Conservation (phyloP, 225 moss, liverwort and hornwort genomes). For the Marchantia paleacea region DNA sequence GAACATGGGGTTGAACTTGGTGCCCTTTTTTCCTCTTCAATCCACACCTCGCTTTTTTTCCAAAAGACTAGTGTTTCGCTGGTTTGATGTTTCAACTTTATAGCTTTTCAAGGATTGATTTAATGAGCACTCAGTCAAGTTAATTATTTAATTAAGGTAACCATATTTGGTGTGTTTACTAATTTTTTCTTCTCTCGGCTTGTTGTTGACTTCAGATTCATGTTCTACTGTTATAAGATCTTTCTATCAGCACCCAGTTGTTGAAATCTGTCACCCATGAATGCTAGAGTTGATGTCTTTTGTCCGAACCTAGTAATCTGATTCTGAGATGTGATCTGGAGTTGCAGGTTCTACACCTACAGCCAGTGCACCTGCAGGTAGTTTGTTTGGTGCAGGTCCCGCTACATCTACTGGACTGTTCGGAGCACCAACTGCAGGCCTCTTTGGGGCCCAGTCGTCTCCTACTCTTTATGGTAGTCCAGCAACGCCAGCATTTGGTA, state of each 20-base stretch:
- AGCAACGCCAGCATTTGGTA: conserved; percentile 24
- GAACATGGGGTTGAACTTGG: neutral
- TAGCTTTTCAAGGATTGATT: no score
- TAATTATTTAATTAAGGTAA: no score
- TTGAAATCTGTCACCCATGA: no score
- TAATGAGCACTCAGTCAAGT: no score
- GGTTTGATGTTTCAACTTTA: no score
- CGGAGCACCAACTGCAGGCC: conserved; percentile 39
- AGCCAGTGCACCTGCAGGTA: conserved; percentile 50
- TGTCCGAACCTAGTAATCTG: neutral
- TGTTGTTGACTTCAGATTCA: no score
- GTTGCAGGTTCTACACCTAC: conserved; percentile 55
- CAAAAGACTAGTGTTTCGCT: no score
- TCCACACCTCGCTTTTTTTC: neutral
- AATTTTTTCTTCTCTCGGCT: no score
- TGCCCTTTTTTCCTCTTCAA: neutral
- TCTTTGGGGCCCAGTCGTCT: conserved; percentile 28
- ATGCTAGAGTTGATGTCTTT: no score
- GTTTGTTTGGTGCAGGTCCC: conserved; percentile 39
- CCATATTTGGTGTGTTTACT: no score
- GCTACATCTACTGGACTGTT: conserved; percentile 52
- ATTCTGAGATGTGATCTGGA: conserved; percentile 4
- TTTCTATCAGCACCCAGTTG: no score
- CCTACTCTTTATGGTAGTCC: conserved; percentile 31
- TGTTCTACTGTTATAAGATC: no score